phyloP scores from a whole-genome alignment of 176 grass and related monocot genomes.

The Triticum monococcum region DNA sequence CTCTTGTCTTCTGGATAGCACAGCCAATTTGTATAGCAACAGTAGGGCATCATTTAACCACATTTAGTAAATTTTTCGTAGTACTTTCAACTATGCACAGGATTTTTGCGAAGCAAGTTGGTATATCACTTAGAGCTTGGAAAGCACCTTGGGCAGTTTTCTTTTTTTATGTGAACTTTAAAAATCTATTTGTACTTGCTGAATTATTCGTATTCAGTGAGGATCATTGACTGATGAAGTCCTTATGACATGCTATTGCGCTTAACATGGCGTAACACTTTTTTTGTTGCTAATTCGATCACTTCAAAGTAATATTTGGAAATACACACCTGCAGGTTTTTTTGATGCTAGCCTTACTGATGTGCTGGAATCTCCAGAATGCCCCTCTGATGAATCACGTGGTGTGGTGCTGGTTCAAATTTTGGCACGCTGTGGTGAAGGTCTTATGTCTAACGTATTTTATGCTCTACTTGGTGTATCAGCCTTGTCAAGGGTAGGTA shows the following conservation, averaged over 20 bases:
- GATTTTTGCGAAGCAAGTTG: not conserved
- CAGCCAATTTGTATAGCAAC: not conserved
- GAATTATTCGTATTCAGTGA: not conserved
- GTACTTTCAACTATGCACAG: not conserved
- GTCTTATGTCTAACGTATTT: slow-evolving; percentile 76
- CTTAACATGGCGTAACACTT: not conserved
- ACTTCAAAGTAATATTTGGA: slow-evolving; percentile 26
- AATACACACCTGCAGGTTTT: slow-evolving; percentile 67
- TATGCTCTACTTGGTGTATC: slow-evolving; percentile 97
- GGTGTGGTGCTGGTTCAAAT: slow-evolving; percentile 62
- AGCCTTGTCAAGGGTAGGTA: slow-evolving; percentile 83
- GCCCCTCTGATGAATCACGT: slow-evolving; percentile 50
- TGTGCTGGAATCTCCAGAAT: slow-evolving; percentile 62
- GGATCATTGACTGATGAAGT: not conserved
- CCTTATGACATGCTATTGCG: slow-evolving; percentile 18
- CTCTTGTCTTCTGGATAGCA: not conserved
- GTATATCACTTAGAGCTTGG: not conserved
- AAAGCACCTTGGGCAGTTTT: not conserved
- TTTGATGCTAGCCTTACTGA: slow-evolving; percentile 65
- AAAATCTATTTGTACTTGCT: slow-evolving; percentile 1
- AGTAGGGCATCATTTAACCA: not conserved
- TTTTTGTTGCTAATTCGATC: slow-evolving; percentile 21
- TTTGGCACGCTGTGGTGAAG: slow-evolving; percentile 73
- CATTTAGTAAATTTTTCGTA: not conserved
- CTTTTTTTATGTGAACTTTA: not conserved